Evolutionary conservation across 495 filamentous ascomycete genomes (phyloP).

Genomic region (Penicillium pancosmium): DNA sequence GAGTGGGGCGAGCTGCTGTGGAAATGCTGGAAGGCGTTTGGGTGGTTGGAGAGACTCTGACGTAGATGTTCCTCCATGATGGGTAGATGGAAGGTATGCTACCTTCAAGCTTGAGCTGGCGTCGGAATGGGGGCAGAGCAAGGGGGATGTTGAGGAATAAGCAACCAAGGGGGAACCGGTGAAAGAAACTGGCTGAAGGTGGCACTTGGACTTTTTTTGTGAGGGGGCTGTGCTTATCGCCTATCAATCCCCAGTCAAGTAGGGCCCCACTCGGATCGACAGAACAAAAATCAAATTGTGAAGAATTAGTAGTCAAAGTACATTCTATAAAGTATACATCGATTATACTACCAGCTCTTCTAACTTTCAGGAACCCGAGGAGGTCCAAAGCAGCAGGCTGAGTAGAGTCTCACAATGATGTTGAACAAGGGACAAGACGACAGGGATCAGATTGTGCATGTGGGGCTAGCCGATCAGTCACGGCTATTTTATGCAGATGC

Average conservation of each 20-base stretch:
- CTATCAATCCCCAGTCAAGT: background rate
- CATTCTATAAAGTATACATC: no score
- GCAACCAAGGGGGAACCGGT: background rate
- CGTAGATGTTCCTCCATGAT: constrained; percentile 45
- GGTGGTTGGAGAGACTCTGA: constrained; percentile 42
- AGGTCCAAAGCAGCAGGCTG: background rate
- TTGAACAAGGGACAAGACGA: background rate
- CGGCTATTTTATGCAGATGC: background rate
- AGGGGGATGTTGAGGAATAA: constrained; percentile 1
- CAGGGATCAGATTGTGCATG: constrained; percentile 10
- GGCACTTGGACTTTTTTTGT: background rate
- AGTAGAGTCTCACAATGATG: background rate
- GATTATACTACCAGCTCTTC: no score
- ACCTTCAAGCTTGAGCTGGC: background rate
- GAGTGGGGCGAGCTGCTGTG: constrained; percentile 25
- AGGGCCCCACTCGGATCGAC: no score
- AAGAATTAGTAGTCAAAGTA: no score
- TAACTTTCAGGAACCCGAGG: no score
- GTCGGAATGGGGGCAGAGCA: constrained; percentile 7
- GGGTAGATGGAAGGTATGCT: constrained; percentile 2
- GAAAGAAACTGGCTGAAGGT: background rate
- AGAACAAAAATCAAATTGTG: no score
- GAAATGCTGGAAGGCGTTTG: constrained; percentile 27
- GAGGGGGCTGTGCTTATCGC: constrained; percentile 15
- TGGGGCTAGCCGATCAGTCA: constrained; percentile 6